Base-by-base conservation (phyloP, 345 rosid species). In the Draba incana region DNA sequence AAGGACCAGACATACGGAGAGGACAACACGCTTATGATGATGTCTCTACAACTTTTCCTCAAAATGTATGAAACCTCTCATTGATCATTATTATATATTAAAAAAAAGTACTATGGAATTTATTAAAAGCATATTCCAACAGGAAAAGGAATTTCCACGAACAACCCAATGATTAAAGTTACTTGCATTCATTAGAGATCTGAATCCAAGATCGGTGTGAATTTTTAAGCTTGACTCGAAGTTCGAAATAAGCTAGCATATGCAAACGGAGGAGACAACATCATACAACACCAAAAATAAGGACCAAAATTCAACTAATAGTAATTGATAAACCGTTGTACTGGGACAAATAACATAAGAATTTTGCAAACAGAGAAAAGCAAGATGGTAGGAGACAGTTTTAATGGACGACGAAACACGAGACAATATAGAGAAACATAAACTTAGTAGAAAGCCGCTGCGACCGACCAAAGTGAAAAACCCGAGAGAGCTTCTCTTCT, bases 401-500 rank as follows among this genome's bases (percentile, higher is more conserved):
- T 65, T 25, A 58, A 58, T 50, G 15, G 62, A 63, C 38, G 31
- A 60, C 23, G 10, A 66, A 60, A 60, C 57, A 74, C 44, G 38
- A 5, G 41, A 66, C 49, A 13, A 67, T 37, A 23, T 35, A 37
- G 43, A 43, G 35, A 33, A 15, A 66, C 56, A 66, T 58, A 44
- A 66, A 74, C 67, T 62, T 73, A 56, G 30, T 73, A 56, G 30
- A 49, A 20, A 58, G 72, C 42, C 54, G 62, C 68, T 74, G 77
- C 68, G 67, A 65, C 31, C 67, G 57, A 66, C 67, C 68, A 60
- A 35, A 58, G 50, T 41, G 20, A 42, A 28, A 28, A 28, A 66
- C 66, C 45, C 31, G 5, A 5, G 0, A 62, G 66, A 50, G 64
- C 58, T 52, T 76, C 77, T n/a, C 16, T 23, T n/a, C 16, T 15